A percentile compares a stretch with the other conserved stretches of the same genome.
These are phyloP conservation scores for Pseudopithomyces chartarum DNA, from an alignment of 2,329 filamentous ascomycete genomes.

Conservation along the genomic window DNA sequence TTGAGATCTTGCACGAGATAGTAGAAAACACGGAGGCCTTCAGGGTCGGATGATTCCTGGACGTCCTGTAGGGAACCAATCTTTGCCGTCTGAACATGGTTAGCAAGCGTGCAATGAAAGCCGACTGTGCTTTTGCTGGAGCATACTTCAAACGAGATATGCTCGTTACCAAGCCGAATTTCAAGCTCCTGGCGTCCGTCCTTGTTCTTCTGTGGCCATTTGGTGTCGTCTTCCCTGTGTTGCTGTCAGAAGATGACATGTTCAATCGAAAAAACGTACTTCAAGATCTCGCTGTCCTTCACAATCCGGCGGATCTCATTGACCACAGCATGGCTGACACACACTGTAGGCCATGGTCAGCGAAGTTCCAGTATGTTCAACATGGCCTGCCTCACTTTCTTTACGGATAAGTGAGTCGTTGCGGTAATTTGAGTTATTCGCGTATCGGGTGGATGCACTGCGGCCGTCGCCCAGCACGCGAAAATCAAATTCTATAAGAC, in stretches of 20 bases:
- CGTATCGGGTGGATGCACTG: constrained; percentile 92
- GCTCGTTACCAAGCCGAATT: constrained; percentile 89
- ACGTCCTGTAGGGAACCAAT: constrained; percentile 97
- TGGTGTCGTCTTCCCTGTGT: constrained; percentile 89
- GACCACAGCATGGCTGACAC: constrained; percentile 86
- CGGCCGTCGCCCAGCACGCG: constrained; percentile 88
- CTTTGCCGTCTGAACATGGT: constrained; percentile 78
- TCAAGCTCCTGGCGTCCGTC: constrained; percentile 96
- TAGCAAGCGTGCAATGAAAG: constrained; percentile 16
- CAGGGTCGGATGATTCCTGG: constrained; percentile 92
- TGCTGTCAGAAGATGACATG: background rate
- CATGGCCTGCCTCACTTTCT: constrained; percentile 75
- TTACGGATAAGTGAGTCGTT: constrained; percentile 98
- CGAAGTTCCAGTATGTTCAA: background rate
- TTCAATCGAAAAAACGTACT: constrained; percentile 62
- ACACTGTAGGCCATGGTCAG: constrained; percentile 68
- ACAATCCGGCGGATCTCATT: constrained; percentile 97
- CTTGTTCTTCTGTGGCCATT: constrained; percentile 99
- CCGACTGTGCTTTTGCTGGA: background rate
- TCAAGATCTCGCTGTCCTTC: constrained; percentile 95
- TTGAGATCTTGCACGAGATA: constrained; percentile 98
- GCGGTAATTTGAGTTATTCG: constrained; percentile 99
- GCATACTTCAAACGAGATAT: constrained; percentile 94
- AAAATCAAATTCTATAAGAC: constrained; percentile 86
- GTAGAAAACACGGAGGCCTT: constrained; percentile 96